A percentile compares a stretch with the other conserved stretches of the same genome.
phyloP scores from a whole-genome alignment of 441 rosid species.

The Daphne laureola region DNA sequence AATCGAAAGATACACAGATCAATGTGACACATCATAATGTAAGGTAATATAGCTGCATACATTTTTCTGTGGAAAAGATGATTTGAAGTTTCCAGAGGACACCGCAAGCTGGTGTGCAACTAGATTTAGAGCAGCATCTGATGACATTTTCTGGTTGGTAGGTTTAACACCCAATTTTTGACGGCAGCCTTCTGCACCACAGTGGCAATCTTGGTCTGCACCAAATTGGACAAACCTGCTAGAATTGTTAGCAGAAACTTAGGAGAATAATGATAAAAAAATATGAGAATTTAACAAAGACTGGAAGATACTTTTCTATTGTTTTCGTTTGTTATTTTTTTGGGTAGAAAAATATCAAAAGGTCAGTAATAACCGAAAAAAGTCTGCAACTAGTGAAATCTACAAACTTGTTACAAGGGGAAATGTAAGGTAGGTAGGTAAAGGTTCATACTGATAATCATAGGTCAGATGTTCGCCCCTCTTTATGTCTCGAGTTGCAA shows the following conservation, averaged over 20 bases:
- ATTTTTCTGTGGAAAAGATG: conserved; percentile 33
- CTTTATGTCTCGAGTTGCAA: conserved; percentile 71
- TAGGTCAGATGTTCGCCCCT: conserved; percentile 94
- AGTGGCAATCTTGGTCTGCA: conserved; percentile 98
- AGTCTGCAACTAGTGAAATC: conserved; percentile 3
- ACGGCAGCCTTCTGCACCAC: conserved; percentile 83
- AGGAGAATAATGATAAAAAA: background rate
- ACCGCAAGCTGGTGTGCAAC: conserved; percentile 61
- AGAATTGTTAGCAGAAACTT: conserved; percentile 42
- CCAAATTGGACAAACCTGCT: conserved; percentile 99
- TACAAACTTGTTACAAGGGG: background rate
- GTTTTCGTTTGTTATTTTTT: no score
- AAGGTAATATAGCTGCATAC: conserved; percentile 23
- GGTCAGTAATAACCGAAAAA: background rate
- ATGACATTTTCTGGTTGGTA: conserved; percentile 61
- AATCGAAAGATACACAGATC: conserved; percentile 1
- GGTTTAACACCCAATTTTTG: conserved; percentile 88
- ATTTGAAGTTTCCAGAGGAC: conserved; percentile 46
- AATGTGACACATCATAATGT: no score
- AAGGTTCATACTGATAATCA: conserved; percentile 79
- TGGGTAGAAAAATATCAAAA: no score
- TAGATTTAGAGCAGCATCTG: conserved; percentile 55
- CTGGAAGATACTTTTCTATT: no score
- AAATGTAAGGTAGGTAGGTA: conserved; percentile 15
- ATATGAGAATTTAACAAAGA: no score